Percentiles rank a stretch among this genome's conserved stretches.
These are phyloP conservation scores for Triticum dicoccoides DNA, from an alignment of 176 grass and related monocot species.

Conservation along the genomic window DNA sequence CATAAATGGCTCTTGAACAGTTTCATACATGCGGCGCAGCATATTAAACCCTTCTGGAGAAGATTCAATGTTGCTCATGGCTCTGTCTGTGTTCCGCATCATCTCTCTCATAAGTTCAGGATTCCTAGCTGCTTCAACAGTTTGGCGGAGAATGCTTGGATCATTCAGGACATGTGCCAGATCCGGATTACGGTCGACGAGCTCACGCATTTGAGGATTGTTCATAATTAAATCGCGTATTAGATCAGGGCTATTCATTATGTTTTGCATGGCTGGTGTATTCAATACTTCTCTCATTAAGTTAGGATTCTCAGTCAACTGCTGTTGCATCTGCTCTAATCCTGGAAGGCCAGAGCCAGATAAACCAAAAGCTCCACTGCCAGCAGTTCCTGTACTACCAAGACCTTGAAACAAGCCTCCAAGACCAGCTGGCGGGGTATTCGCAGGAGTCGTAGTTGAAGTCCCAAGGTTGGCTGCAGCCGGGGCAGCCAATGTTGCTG, in stretches of 20 bases:
- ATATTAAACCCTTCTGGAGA: constrained; percentile 88
- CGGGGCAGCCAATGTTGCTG: constrained; percentile 29
- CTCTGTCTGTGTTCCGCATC: constrained; percentile 88
- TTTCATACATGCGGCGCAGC: constrained; percentile 86
- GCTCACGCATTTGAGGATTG: constrained; percentile 88
- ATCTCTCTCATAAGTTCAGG: constrained; percentile 88
- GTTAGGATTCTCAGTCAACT: constrained; percentile 66
- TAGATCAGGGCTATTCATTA: constrained; percentile 75
- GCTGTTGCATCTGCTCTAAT: constrained; percentile 70
- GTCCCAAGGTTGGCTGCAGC: constrained; percentile 39
- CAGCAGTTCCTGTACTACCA: constrained; percentile 39
- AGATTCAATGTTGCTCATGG: constrained; percentile 87
- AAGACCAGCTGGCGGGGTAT: constrained; percentile 29
- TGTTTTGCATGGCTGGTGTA: constrained; percentile 62
- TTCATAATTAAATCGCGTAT: constrained; percentile 79
- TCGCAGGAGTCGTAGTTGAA: constrained; percentile 27
- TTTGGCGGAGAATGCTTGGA: constrained; percentile 69
- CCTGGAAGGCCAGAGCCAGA: constrained; percentile 50
- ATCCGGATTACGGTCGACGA: constrained; percentile 84
- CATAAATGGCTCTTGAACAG: constrained; percentile 78
- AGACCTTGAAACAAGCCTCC: constrained; percentile 56
- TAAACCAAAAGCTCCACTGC: constrained; percentile 36
- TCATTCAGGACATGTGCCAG: constrained; percentile 84
- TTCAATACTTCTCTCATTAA: constrained; percentile 89
- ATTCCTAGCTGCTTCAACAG: constrained; percentile 76